Evolutionary conservation across 2,329 filamentous ascomycete genomes (phyloP), one percentile per base, ranked within the genome.

Genomic region (Sporothrix globosa): DNA sequence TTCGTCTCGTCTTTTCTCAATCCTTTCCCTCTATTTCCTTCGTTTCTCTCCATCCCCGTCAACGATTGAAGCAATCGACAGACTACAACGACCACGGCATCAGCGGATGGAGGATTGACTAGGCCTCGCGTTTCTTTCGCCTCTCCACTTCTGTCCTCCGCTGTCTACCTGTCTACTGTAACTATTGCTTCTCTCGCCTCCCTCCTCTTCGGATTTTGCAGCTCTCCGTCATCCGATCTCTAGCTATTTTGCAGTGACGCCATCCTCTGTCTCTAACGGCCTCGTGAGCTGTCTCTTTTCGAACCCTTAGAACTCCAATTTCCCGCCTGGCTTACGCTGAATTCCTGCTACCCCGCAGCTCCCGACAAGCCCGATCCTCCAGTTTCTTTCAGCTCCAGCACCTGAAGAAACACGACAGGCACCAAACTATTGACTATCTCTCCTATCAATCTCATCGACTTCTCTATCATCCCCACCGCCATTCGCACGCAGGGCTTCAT

Each of bases 281-380:
- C 39, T 24, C 7, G 6, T 27, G 58, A 52, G 61, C 44, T 48
- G 27, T 67, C 13, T 34, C n/a, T 39, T 54, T 13, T 34, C 24
- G 65, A 34, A 34, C 30, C n/a, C 3, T 19, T 30, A 19, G 14
- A 56, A 56, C 65, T 67, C 50, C 65, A 54, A 67, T 41, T 67
- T 67, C 50, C 30, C 48, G 63, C 65, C 50, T n/a, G 30, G 10
- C 48, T 48, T 54, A 48, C 56, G 48, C 63, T 52, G 10, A 30
- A 24, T 19, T 67, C 50, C 50, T 66, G 52, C 24, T 70, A 70
- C 69, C 69, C 69, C 69, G 69, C 69, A 68, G 65, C 63, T 68
- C 30, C 69, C 69, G 63, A 68, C 61, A 48, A 34, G 63, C 41
- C 69, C 69, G 69, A 39, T 46, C 44, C 21, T 34, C 10, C 2